Evolutionary conservation across 148 eudicot genomes (phyloP).

Genomic region (Polygonum maritimum): DNA sequence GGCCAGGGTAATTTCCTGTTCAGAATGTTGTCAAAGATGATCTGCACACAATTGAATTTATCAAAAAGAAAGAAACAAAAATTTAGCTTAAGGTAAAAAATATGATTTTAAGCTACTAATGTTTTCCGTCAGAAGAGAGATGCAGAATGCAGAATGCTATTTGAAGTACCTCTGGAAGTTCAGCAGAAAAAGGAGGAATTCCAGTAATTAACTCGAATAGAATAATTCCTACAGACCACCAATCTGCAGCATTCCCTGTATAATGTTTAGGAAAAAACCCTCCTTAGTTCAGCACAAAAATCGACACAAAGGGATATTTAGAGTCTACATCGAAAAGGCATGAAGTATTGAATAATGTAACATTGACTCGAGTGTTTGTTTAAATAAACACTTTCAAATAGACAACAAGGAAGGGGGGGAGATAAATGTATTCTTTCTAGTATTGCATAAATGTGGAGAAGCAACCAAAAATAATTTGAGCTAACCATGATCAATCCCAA

Average conservation of each 20-base stretch:
- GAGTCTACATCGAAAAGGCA: not conserved
- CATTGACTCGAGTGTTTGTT: not conserved
- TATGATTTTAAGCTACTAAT: not conserved
- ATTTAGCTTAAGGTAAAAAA: not conserved
- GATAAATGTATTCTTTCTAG: not conserved
- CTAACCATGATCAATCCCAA: conserved; percentile 18
- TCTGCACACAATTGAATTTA: conserved; percentile 35
- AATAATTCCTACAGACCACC: conserved; percentile 99
- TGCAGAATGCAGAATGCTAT: not conserved
- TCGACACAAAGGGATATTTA: not conserved
- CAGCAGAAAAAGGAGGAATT: conserved; percentile 93
- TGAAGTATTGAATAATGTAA: not conserved
- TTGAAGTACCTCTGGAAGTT: conserved; percentile 64
- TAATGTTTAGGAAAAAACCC: conserved; percentile 1
- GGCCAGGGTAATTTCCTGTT: conserved; percentile 97
- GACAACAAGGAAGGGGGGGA: not conserved
- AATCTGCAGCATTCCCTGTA: conserved; percentile 89
- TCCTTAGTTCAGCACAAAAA: not conserved
- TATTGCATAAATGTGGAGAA: not conserved
- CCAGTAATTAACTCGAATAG: conserved; percentile 92
- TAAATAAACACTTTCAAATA: not conserved
- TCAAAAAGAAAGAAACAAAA: not conserved
- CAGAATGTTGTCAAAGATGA: conserved; percentile 87
- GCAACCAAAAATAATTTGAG: not conserved
- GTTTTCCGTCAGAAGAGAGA: conserved; percentile 2